Evolutionary conservation across 192 early-diverging fungal genomes (phyloP), one percentile per base, ranked within the genome.

Genomic region (Radiomyces spectabilis): DNA sequence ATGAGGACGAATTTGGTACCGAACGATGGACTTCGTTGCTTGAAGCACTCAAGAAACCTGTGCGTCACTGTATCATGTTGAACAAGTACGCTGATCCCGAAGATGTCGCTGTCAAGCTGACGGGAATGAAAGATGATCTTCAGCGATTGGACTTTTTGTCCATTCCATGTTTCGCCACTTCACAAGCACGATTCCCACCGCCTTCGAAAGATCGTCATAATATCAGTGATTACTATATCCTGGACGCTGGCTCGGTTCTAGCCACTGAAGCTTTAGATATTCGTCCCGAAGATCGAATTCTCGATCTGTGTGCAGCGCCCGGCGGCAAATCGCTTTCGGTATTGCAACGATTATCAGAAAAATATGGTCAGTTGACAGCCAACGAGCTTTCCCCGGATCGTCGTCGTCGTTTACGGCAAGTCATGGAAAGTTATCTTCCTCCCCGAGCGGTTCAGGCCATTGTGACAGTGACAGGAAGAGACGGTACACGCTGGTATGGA

Each of bases 231-330:
- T 58, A 73, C 48, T 80, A 80, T 18, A 61, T 73, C 25, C 52
- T 94, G 52, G 91, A 93, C 62, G 75, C 89, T 13, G 78, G 88
- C 25, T 93, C 90, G 0, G 92, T 81, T 1, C 70, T 94, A 0
- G 91, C 93, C 0, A 87, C 85, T 1, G 59, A 80, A 22, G 85
- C 93, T 6, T 71, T 97, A 5, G 82, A 82, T 12, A 64, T 93
- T 1, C 51, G 81, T n/a, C 77, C 83, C 0, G 76, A 83, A 27
- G 85, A 98, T 46, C 85, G 91, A 61, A 84, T 96, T 0, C 75
- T 98, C 18, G 95, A 81, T 52, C 56, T 77, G 26, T 81, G 76
- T 57, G 68, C 77, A 24, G 78, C 72, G 1, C 79, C 79, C 1
- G 79, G 76, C 19, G 78, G 78, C 25, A 80, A 80, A 42, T 63